Percentiles rank a stretch among this genome's conserved stretches.
phyloP scores from a whole-genome alignment of 805 yeast genomes.

The Hanseniaspora taiwanica region DNA sequence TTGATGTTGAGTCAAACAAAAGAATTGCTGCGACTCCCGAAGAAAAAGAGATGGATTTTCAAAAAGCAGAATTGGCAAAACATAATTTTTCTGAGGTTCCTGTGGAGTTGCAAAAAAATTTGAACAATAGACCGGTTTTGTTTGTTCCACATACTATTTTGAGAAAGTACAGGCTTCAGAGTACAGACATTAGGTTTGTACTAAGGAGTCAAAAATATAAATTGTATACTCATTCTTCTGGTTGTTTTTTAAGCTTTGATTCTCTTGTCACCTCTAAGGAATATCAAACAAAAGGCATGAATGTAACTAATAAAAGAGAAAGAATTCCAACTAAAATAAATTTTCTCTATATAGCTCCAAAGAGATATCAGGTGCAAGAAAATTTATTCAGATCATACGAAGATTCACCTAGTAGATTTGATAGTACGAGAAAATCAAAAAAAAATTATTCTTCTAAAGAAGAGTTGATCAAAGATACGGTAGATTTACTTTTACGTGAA shows the following conservation, averaged over 20 bases:
- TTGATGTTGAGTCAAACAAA: conserved; percentile 12
- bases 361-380: background rate
- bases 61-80: conserved; percentile 3
- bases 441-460: conserved; percentile 12
- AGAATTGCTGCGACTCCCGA: conserved; percentile 9
- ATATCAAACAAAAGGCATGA: background rate
- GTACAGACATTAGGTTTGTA: conserved; percentile 40
- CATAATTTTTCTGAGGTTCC: conserved; percentile 5
- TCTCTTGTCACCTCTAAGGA: background rate
- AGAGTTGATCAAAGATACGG: conserved; percentile 45
- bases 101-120: conserved; percentile 7
- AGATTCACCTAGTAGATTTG: no score
- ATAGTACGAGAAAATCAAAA: no score
- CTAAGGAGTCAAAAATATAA: conserved; percentile 38
- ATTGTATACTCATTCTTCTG: conserved; percentile 19
- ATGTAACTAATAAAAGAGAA: background rate
- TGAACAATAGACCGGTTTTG: conserved; percentile 46
- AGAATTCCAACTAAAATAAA: background rate
- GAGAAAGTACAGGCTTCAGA: conserved; percentile 3
- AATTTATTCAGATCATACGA: background rate
- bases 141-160: conserved; percentile 25
- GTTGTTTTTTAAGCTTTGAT: conserved; percentile 38
- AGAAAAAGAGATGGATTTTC: conserved; percentile 5
- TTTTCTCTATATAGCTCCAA: background rate
- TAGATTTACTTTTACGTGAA: conserved; percentile 45